These are phyloP conservation scores for Talaromyces rugulosus DNA, from an alignment of 2,329 filamentous ascomycete species.

Conservation along the genomic window DNA sequence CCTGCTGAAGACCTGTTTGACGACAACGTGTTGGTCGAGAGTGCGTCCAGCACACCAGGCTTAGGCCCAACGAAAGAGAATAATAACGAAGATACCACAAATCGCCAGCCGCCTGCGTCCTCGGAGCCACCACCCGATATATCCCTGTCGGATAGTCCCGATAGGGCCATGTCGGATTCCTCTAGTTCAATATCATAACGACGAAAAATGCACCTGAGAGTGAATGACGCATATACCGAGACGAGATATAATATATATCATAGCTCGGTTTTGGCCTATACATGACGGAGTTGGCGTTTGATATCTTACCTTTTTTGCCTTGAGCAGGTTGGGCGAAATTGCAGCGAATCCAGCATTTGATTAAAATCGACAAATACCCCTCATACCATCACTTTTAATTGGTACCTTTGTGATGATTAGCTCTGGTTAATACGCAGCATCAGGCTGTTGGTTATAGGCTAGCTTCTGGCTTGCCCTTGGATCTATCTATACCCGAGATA, in stretches of 20 bases:
- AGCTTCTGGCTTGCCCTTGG: not conserved
- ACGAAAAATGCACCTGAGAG: not conserved
- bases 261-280: not conserved
- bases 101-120: constrained; percentile 18
- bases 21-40: constrained; percentile 25
- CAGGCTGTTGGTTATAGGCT: not conserved
- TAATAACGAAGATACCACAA: not conserved
- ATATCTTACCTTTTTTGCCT: not conserved
- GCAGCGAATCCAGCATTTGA: not conserved
- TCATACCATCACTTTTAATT: not conserved
- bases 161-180: constrained; percentile 33
- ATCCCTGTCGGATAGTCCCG: constrained; percentile 23
- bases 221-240: not conserved
- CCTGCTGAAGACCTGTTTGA: constrained; percentile 45
- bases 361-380: not conserved
- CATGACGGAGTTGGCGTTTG: not conserved
- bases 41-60: constrained; percentile 30
- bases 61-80: constrained; percentile 19
- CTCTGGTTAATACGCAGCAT: not conserved
- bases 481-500: not conserved
- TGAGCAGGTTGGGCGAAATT: not conserved
- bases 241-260: not conserved
- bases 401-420: not conserved
- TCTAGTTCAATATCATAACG: constrained; percentile 9
- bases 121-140: constrained; percentile 29